phyloP scores from a whole-genome alignment of 2,329 filamentous ascomycete species.

The Coniella lustricola region DNA sequence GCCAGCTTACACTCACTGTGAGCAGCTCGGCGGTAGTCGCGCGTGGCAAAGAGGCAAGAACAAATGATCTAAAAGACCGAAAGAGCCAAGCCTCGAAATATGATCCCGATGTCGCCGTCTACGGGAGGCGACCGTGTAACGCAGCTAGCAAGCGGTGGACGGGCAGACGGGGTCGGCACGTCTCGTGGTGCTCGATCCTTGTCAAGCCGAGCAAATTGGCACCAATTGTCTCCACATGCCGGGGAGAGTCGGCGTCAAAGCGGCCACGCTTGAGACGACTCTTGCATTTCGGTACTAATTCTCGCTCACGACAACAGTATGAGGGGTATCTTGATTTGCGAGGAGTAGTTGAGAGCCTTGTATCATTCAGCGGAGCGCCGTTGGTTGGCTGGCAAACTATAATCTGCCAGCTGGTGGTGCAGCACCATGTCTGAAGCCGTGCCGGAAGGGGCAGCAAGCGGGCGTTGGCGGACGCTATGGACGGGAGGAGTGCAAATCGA shows the following conservation, averaged over 20 bases:
- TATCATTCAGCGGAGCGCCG: not conserved
- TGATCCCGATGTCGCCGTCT: constrained; percentile 8
- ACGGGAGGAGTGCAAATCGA: too few relatives aligned
- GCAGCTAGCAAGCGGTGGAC: constrained; percentile 6
- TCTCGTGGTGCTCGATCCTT: not conserved
- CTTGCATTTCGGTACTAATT: not conserved
- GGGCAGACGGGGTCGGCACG: constrained; percentile 1
- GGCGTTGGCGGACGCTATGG: too few relatives aligned
- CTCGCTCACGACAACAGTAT: not conserved
- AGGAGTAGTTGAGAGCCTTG: not conserved
- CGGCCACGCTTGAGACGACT: not conserved
- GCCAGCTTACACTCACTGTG: too few relatives aligned
- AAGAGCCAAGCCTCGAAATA: too few relatives aligned
- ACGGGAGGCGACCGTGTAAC: not conserved
- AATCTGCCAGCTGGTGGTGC: not conserved
- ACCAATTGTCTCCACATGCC: not conserved
- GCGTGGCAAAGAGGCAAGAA: too few relatives aligned
- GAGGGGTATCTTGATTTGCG: not conserved
- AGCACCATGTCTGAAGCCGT: not conserved
- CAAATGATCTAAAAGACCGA: too few relatives aligned
- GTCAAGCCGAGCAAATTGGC: constrained; percentile 1
- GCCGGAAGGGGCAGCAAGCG: not conserved
- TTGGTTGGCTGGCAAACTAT: not conserved
- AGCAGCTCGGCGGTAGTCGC: too few relatives aligned
- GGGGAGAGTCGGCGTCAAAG: not conserved